These are phyloP conservation scores for Juglanconis oblonga DNA, from an alignment of 2,329 filamentous ascomycete species.

Conservation along the genomic window DNA sequence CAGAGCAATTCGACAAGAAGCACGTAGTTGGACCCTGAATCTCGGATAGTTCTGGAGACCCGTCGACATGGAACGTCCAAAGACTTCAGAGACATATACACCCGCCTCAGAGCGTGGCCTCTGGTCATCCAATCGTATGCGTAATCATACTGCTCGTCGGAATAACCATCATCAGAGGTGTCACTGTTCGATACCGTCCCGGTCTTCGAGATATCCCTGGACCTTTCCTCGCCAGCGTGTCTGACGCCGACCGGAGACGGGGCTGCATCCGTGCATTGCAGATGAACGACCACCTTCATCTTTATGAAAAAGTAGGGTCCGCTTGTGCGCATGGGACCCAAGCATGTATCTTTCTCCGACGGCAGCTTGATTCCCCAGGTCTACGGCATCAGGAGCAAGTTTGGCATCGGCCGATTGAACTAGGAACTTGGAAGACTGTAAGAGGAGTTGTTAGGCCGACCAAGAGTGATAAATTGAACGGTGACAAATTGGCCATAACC, in stretches of 20 bases:
- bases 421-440: too few species aligned
- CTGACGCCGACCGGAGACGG: conserved; percentile 4
- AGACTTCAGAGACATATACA: too few species aligned
- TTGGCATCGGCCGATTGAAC: background rate
- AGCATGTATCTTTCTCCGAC: conserved; percentile 34
- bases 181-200: background rate
- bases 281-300: conserved; percentile 13
- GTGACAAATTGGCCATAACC: too few species aligned
- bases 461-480: too few species aligned
- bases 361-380: conserved; percentile 12
- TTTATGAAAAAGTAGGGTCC: conserved; percentile 32
- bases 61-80: too few species aligned
- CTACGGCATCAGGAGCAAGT: conserved; percentile 24
- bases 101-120: too few species aligned
- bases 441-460: too few species aligned
- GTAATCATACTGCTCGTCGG: too few species aligned
- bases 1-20: too few species aligned
- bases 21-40: too few species aligned
- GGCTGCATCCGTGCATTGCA: background rate
- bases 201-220: conserved; percentile 2
- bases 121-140: too few species aligned
- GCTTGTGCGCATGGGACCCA: conserved; percentile 35
- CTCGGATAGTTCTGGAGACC: too few species aligned
- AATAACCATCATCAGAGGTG: background rate
- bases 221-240: conserved; percentile 1